Percentiles rank a stretch among this genome's conserved stretches.
Conservation (phyloP, 495 filamentous ascomycete genomes). For the Xylaria venustula region DNA sequence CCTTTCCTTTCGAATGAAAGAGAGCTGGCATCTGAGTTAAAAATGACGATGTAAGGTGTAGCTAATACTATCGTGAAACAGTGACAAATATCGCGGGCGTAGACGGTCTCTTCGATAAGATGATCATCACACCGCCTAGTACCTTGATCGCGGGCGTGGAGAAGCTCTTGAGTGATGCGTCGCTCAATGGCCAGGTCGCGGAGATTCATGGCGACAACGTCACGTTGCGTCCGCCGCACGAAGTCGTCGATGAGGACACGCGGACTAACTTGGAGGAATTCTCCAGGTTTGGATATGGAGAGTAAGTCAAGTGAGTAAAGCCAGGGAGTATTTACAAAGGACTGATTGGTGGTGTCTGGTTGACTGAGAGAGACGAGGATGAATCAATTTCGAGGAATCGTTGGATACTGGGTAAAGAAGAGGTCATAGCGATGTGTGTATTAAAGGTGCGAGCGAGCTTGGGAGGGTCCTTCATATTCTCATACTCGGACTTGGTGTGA, state of each 20-base stretch:
- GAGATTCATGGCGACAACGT: constrained; percentile 57
- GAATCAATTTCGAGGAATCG: too few relatives aligned
- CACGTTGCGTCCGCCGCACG: constrained; percentile 46
- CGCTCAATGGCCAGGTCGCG: constrained; percentile 45
- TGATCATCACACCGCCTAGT: constrained; percentile 54
- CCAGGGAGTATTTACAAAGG: too few relatives aligned
- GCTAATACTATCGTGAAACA: constrained; percentile 13
- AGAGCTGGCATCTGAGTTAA: constrained; percentile 1
- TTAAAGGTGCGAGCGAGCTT: too few relatives aligned
- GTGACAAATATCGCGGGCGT: constrained; percentile 49
- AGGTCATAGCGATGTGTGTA: too few relatives aligned
- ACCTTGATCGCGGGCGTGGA: constrained; percentile 47
- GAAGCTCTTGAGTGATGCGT: constrained; percentile 40
- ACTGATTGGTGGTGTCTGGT: too few relatives aligned
- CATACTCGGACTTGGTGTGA: too few relatives aligned
- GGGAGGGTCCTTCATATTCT: too few relatives aligned
- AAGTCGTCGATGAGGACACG: constrained; percentile 53
- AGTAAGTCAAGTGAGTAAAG: not conserved
- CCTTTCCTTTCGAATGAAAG: not conserved
- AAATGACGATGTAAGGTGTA: not conserved
- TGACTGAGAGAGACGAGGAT: too few relatives aligned
- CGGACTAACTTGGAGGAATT: constrained; percentile 44
- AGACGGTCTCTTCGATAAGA: constrained; percentile 45
- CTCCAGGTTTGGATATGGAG: not conserved
- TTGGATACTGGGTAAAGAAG: too few relatives aligned